Base-by-base conservation (phyloP, 108 stramenopile species). In the Nitzschia palea region DNA sequence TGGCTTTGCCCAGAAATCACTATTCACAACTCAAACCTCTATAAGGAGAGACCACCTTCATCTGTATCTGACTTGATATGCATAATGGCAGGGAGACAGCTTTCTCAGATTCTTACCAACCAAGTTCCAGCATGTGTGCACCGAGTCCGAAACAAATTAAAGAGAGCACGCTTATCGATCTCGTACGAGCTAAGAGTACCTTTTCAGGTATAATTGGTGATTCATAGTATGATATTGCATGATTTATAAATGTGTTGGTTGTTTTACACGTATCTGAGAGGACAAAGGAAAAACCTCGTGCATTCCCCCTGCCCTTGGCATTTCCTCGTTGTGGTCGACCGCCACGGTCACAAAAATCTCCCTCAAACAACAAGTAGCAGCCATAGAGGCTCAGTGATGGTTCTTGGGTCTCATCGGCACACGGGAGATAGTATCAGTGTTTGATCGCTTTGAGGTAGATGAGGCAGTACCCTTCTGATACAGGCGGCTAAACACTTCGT, bases 181-280 rank as follows among this genome's bases (percentile, higher is more conserved):
- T 68, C 74, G 4, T 80, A 80, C 53, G 79, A 80, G 45, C 44
- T 80, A 14, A 28, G 80, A 57, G 18, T 71, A 20, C n/a, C n/a
- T n/a, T n/a, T n/a, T n/a, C n/a, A n/a, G n/a, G n/a, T n/a, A n/a
- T n/a, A n/a, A n/a, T n/a, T n/a, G n/a, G n/a, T n/a, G n/a, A n/a
- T n/a, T n/a, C n/a, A n/a, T n/a, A n/a, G n/a, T n/a, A n/a, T n/a
- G n/a, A n/a, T n/a, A n/a, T n/a, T n/a, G n/a, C n/a, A n/a, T n/a
- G n/a, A n/a, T n/a, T n/a, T n/a, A n/a, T n/a, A n/a, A n/a, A n/a
- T n/a, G n/a, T n/a, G n/a, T n/a, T n/a, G n/a, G n/a, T n/a, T n/a
- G n/a, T n/a, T n/a, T n/a, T n/a, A n/a, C n/a, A n/a, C n/a, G n/a
- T n/a, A n/a, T n/a, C n/a, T n/a, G n/a, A n/a, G n/a, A n/a, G n/a